Evolutionary conservation across 495 filamentous ascomycete species (phyloP).

Genomic region (Xylaria grammica): DNA sequence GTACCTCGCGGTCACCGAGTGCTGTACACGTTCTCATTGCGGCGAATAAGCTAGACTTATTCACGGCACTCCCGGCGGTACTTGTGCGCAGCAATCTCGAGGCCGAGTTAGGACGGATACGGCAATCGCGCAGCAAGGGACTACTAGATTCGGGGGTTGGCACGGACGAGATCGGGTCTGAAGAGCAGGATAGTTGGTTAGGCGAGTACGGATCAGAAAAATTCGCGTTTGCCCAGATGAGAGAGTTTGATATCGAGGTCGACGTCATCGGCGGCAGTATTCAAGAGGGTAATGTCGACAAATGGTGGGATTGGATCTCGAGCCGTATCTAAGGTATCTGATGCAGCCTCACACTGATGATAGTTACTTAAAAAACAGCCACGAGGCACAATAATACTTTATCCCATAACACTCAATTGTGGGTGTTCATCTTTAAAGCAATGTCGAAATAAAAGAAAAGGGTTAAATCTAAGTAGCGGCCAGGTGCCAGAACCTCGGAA

Average conservation of each 20-base stretch:
- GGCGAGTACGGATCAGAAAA: conserved; percentile 75
- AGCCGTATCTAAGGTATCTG: conserved; percentile 35
- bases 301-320: conserved; percentile 88
- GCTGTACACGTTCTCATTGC: conserved; percentile 79
- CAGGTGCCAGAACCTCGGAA: not conserved
- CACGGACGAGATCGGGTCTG: conserved; percentile 57
- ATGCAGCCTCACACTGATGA: not conserved
- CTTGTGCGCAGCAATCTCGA: conserved; percentile 80
- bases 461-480: not conserved
- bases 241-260: conserved; percentile 79
- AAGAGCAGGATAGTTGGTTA: conserved; percentile 80
- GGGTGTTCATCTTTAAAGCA: not conserved
- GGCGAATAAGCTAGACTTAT: conserved; percentile 94
- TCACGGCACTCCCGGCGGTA: conserved; percentile 84
- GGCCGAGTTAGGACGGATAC: conserved; percentile 78
- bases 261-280: conserved; percentile 81
- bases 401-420: not conserved
- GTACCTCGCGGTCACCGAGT: conserved; percentile 62
- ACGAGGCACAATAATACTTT: not conserved
- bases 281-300: conserved; percentile 70
- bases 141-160: conserved; percentile 76
- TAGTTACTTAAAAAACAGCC: conserved; percentile 15
- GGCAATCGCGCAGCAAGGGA: conserved; percentile 77
- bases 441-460: no score
- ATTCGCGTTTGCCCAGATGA: conserved; percentile 82